Base-by-base conservation (phyloP, 2,329 filamentous ascomycete species). In the Aspergillus pseudonomiae region DNA sequence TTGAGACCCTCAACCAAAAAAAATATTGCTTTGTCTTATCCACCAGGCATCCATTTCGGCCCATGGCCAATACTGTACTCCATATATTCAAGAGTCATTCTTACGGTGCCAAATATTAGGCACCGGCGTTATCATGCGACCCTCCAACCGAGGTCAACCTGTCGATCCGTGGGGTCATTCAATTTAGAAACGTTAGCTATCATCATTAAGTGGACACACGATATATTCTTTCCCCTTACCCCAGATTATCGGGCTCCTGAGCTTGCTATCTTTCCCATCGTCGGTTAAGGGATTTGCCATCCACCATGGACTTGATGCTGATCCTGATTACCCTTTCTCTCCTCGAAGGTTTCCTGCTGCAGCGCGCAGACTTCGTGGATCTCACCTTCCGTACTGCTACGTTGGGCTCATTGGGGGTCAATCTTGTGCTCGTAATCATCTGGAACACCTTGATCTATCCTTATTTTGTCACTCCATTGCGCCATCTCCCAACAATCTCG, bases 381-480 rank as follows among this genome's bases (percentile, higher is more conserved):
- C 60, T 65, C 32, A 57, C 70, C 9, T 75, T 77, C 43, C 69
- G 68, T 24, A 67, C 63, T 1, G 55, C 75, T 16, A 60, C 66
- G 9, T 57, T 75, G 1, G 62, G 67, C 1, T 63, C 70, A 2
- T 39, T 75, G 7, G 68, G 63, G 1, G 63, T 71, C 14, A 77
- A 77, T 52, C 28, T 77, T 4, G 9, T 65, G 1, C 28, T 75
- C 5, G 63, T 70, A 26, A 56, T 60, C 9, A 43, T 77, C 21
- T 87, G 79, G 74, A 69, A 65, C 6, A 61, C 81, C 0, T 9
- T 85, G 5, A 71, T 87, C 32, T 86, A 83, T 69, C 85, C 84
- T 7, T 74, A 80, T 28, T 81, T 81, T 65, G 69, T 86, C 59
- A 84, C 78, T 60, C 83, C 84, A 1, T 66, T 87, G 64, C 78